Conservation (phyloP, 2,329 filamentous ascomycete genomes). For the Metarhizium anisopliae region DNA sequence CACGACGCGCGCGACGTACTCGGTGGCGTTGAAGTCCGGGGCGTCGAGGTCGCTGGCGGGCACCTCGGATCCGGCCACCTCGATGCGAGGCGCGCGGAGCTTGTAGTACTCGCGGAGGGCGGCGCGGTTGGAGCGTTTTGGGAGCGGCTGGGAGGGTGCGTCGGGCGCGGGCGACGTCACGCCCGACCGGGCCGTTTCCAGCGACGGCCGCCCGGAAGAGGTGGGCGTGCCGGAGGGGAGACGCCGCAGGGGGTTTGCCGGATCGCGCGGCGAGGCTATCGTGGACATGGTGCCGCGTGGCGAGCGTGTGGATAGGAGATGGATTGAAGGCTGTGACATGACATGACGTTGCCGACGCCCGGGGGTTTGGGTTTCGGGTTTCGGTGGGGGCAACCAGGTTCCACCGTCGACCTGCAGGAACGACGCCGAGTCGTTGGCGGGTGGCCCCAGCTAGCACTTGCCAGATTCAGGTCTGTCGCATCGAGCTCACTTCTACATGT, state of each 20-base stretch:
- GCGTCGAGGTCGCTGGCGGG: slow-evolving; percentile 65
- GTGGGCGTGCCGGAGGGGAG: slow-evolving; percentile 54
- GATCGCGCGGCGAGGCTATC: slow-evolving; percentile 54
- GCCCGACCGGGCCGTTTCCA: slow-evolving; percentile 55
- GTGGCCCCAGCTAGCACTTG: too few relatives aligned
- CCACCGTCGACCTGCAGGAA: background rate
- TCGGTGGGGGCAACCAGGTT: background rate
- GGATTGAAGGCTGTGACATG: background rate
- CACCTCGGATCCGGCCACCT: slow-evolving; percentile 45
- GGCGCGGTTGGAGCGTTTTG: slow-evolving; percentile 62
- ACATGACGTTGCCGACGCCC: background rate
- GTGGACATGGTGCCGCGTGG: slow-evolving; percentile 44
- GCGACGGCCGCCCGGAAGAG: slow-evolving; percentile 66
- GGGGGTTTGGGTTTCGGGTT: too few relatives aligned
- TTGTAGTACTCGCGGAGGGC: slow-evolving; percentile 95
- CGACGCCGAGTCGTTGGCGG: background rate
- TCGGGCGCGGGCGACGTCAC: slow-evolving; percentile 39
- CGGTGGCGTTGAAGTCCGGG: slow-evolving; percentile 61
- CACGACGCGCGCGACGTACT: slow-evolving; percentile 55
- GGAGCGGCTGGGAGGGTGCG: slow-evolving; percentile 26
- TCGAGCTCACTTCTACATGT: too few relatives aligned
- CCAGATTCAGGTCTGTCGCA: too few relatives aligned
- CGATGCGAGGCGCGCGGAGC: slow-evolving; percentile 42
- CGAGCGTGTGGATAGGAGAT: background rate
- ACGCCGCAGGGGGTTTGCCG: slow-evolving; percentile 48